Evolutionary conservation across 306 rosid genomes (phyloP), one percentile per base, ranked within the genome.

Genomic region (Dryas drummondii): DNA sequence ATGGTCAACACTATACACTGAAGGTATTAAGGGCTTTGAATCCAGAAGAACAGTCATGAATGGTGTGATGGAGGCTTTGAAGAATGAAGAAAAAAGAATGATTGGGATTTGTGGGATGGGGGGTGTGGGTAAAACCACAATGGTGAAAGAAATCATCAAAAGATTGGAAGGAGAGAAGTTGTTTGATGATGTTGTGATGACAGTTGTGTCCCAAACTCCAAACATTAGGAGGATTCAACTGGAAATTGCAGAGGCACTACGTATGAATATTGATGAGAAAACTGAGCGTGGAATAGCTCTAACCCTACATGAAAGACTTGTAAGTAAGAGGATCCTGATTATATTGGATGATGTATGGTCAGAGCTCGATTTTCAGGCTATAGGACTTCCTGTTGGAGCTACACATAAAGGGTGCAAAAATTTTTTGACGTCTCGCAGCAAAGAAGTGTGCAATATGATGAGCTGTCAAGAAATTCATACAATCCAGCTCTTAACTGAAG

Each of bases 261-360:
- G 53, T 0, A 2, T 16, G 63, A 13, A 11, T 9, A 1, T 42
- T 50, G 0, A 5, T 27, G 4, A 62, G 3, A 62, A 60, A 27
- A 74, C 22, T 9, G 8, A 7, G 6, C 37, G 1, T 5, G 70
- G 7, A 74, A 62, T 51, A 27, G 78, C 83, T 14, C 0, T 7
- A 0, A 32, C 11, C 11, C 11, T 84, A 8, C 52, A 3, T 1
- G 9, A 49, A 3, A 40, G 79, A 22, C 7, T 81, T 46, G 66
- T 16, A 0, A n/a, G 46, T 2, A 42, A 44, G 4, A 75, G 4
- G 0, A 63, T 68, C 4, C 12, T 81, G 0, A 27, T 84, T 15
- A 62, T 84, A 42, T 14, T 84, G 0, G 83, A 84, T 75, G 88
- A 81, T 75, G 57, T 84, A 0, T 84, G 88, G 88, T 32, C 13